phyloP scores from a whole-genome alignment of 495 filamentous ascomycete genomes.

The Hypoxylon trugodes region DNA sequence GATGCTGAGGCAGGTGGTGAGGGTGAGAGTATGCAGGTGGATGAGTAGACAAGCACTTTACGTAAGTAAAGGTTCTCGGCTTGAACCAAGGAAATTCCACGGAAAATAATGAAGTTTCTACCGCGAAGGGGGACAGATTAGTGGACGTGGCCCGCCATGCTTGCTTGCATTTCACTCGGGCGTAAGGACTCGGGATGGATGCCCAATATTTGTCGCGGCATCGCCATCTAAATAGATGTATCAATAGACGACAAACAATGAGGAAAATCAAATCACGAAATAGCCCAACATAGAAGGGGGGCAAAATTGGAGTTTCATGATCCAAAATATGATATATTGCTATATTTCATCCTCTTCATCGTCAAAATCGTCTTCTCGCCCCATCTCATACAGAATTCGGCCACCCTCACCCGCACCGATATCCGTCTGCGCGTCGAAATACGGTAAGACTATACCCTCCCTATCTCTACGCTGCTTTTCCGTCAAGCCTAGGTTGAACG shows the following conservation, averaged over 20 bases:
- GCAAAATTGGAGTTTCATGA: no score
- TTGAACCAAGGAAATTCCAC: neutral
- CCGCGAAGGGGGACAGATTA: conserved; percentile 1
- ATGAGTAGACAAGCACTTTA: conserved; percentile 55
- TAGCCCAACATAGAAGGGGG: no score
- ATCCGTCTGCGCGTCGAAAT: conserved; percentile 91
- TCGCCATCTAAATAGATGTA: conserved; percentile 42
- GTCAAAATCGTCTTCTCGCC: conserved; percentile 96
- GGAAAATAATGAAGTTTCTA: neutral
- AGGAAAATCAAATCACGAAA: conserved; percentile 40
- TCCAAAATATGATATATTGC: conserved; percentile 10
- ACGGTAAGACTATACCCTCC: conserved; percentile 89
- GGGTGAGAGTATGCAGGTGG: conserved; percentile 81
- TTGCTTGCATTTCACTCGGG: conserved; percentile 36
- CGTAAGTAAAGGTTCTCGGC: no score
- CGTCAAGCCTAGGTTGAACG: conserved; percentile 89
- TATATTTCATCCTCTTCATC: conserved; percentile 98
- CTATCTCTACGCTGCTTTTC: conserved; percentile 85
- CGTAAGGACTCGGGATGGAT: conserved; percentile 34
- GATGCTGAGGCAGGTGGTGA: conserved; percentile 61
- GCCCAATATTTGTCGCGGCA: conserved; percentile 10
- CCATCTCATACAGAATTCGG: conserved; percentile 95
- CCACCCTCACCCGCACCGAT: conserved; percentile 82
- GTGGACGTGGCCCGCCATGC: no score
- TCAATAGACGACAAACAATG: conserved; percentile 38